Evolutionary conservation across 2,329 filamentous ascomycete species (phyloP).

Genomic region (Nothopassalora personata): DNA sequence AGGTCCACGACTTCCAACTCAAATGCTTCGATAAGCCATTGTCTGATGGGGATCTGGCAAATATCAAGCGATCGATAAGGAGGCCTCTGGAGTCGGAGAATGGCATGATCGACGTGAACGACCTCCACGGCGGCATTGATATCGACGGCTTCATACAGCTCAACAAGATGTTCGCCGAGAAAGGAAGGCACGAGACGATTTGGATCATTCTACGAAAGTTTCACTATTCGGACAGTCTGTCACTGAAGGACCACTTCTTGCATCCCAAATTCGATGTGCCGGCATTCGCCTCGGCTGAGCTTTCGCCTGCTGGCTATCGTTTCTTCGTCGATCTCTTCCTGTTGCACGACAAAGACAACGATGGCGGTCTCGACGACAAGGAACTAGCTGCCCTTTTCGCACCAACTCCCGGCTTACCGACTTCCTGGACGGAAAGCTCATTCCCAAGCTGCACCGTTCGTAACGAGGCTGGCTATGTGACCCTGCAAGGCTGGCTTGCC

Average conservation of each 20-base stretch:
- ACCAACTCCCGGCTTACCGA: slow-evolving; percentile 82
- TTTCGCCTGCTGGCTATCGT: slow-evolving; percentile 88
- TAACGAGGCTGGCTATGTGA: slow-evolving; percentile 92
- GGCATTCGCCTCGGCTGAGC: slow-evolving; percentile 83
- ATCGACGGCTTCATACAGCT: slow-evolving; percentile 78
- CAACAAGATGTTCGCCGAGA: slow-evolving; percentile 95
- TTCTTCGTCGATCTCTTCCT: slow-evolving; percentile 97
- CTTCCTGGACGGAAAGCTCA: slow-evolving; percentile 78
- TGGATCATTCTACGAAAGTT: slow-evolving; percentile 96
- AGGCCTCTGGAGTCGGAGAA: slow-evolving; percentile 38
- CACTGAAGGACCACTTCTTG: slow-evolving; percentile 82
- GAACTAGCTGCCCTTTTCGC: slow-evolving; percentile 85
- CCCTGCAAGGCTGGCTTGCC: slow-evolving; percentile 92
- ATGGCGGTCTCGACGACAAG: slow-evolving; percentile 81
- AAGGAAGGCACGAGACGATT: slow-evolving; percentile 94
- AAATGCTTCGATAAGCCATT: slow-evolving; percentile 90
- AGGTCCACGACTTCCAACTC: slow-evolving; percentile 83
- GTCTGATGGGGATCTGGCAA: slow-evolving; percentile 72
- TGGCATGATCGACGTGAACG: slow-evolving; percentile 12
- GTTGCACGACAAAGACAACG: slow-evolving; percentile 94
- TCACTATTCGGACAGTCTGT: slow-evolving; percentile 92
- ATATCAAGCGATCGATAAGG: slow-evolving; percentile 83
- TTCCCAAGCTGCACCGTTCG: slow-evolving; percentile 93
- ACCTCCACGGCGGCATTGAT: slow-evolving; percentile 68
- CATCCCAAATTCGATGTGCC: slow-evolving; percentile 93